A percentile compares a stretch with the other conserved stretches of the same genome.
These are phyloP conservation scores for Acidomyces sp. DNA, from an alignment of 495 filamentous ascomycete species.

Conservation along the genomic window DNA sequence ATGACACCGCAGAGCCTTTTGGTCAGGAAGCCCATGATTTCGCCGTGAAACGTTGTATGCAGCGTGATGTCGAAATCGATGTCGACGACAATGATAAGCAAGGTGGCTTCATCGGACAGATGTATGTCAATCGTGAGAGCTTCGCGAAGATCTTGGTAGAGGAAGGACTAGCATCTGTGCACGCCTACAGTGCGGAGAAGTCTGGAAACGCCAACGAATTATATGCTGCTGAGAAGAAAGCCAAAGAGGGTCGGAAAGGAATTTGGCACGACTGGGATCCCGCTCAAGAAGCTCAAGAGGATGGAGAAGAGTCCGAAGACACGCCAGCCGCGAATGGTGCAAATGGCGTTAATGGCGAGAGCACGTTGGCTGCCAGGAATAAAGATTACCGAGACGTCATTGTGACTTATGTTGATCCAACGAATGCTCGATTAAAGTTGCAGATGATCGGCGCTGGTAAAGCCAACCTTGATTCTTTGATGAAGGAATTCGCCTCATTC, in stretches of 20 bases:
- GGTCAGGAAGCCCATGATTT: conserved; percentile 89
- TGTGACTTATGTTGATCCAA: conserved; percentile 72
- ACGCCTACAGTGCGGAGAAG: conserved; percentile 91
- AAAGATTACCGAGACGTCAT: conserved; percentile 87
- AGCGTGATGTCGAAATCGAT: conserved; percentile 93
- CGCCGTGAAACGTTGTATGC: conserved; percentile 72
- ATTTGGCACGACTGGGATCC: conserved; percentile 93
- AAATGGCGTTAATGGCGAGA: conserved; percentile 37
- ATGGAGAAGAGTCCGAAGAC: conserved; percentile 25
- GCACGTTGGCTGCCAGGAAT: conserved; percentile 36
- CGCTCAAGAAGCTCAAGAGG: conserved; percentile 49
- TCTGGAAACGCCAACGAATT: conserved; percentile 79
- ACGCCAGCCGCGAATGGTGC: conserved; percentile 34
- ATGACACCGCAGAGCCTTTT: conserved; percentile 81
- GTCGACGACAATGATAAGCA: conserved; percentile 90
- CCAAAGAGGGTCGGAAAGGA: conserved; percentile 75
- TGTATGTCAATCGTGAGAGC: conserved; percentile 90
- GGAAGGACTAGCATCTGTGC: conserved; percentile 83
- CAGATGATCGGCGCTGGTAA: conserved; percentile 78
- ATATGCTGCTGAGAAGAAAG: conserved; percentile 69
- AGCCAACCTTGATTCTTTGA: conserved; percentile 65
- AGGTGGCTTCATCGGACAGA: conserved; percentile 90
- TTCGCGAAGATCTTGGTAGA: conserved; percentile 89
- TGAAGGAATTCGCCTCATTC: conserved; percentile 77
- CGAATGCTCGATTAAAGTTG: conserved; percentile 63